Evolutionary conservation across 2,329 filamentous ascomycete species (phyloP), one percentile per base, ranked within the genome.

Genomic region (Fusarium nematophilum): DNA sequence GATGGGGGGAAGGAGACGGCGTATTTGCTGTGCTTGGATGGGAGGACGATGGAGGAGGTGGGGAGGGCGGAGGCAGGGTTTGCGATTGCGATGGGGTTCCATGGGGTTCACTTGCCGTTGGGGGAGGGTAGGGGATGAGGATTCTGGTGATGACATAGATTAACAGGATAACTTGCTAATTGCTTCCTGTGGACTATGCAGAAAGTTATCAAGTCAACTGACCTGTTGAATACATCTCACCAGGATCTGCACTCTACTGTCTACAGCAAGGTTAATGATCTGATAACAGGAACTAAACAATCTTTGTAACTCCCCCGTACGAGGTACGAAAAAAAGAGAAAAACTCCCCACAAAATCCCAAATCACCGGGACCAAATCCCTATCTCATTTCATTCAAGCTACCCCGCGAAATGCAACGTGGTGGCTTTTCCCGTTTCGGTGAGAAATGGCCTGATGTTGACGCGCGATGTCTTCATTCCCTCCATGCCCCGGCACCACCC

Each of bases 21-120:
- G 61, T 91, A 91, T 70, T 73, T 92, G 43, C 65, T 92, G 33
- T 88, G 86, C 53, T 70, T 92, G 26, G 81, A 89, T 68, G 88
- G 88, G 5, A 81, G 68, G 70, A 84, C 82, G 5, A 81, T 92
- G 82, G 74, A 72, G 56, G 89, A 92, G 76, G 31, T 86, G 39
- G 89, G 87, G 0, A 80, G 87, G 36, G 89, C 89, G 4, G 84
- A 88, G 63, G 81, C 86, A 17, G 79, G 81, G 2, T 86, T 86
- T 64, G 80, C 84, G 0, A 81, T 91, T 54, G 82, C 78, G 0
- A 76, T 90, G 56, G 87, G 87, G 0, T 89, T 92, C 60, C 89
- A 91, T 71, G 89, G 89, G 0, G 68, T 79, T 11, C 84, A 87
- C 56, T 58, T 73, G 2, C 62, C 71, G 9, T 14, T 39, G 11